These are phyloP conservation scores for Paecilomyces sp. DNA, from an alignment of 2,329 filamentous ascomycete species.

Conservation along the genomic window DNA sequence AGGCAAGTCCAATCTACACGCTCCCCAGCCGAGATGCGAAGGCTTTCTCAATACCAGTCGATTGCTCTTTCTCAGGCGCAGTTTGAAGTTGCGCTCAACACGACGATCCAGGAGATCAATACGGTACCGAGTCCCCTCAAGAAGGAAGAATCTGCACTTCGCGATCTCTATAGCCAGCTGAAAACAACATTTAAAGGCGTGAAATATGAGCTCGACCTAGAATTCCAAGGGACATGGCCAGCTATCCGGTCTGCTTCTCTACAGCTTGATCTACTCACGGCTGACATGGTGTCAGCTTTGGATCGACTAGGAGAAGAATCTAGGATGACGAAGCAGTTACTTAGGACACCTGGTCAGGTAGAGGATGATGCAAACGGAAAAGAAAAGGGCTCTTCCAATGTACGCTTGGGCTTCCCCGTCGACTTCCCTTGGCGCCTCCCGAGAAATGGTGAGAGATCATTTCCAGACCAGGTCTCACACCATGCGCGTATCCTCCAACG, in stretches of 20 bases:
- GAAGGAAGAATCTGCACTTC: constrained; percentile 23
- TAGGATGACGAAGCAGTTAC: not conserved
- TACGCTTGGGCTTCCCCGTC: not conserved
- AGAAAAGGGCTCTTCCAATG: not conserved
- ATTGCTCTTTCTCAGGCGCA: constrained; percentile 14
- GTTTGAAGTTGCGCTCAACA: constrained; percentile 23
- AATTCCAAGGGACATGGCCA: constrained; percentile 27
- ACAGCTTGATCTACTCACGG: constrained; percentile 27
- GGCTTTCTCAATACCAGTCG: constrained; percentile 8
- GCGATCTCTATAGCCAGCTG: constrained; percentile 18
- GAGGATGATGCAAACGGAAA: not conserved
- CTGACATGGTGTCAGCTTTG: constrained; percentile 28
- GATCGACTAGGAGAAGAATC: constrained; percentile 17
- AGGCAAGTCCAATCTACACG: not conserved
- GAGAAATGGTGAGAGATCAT: not conserved
- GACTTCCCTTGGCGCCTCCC: not conserved
- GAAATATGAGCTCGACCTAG: constrained; percentile 28
- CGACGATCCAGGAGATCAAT: constrained; percentile 18
- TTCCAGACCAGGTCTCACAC: constrained; percentile 21
- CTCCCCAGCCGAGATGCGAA: not conserved
- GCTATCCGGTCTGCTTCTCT: constrained; percentile 23
- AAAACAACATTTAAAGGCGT: constrained; percentile 20
- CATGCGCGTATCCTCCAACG: constrained; percentile 26
- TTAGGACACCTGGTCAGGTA: not conserved
- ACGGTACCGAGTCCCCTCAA: constrained; percentile 12